These are phyloP conservation scores for Aspergillus oerlinghausenensis DNA, from an alignment of 2,329 filamentous ascomycete genomes.

Conservation along the genomic window DNA sequence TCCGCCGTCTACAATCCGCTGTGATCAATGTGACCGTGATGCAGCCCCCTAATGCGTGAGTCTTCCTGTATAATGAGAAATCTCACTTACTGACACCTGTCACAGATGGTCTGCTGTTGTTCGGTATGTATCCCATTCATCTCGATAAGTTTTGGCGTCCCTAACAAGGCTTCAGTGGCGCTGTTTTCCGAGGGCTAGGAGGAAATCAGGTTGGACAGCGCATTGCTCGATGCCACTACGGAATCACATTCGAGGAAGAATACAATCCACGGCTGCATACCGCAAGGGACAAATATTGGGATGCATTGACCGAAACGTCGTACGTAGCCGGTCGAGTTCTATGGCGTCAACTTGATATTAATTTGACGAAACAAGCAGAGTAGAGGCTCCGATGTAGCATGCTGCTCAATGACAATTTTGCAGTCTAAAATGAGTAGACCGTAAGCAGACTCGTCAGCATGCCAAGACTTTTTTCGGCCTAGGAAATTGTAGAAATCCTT, in stretches of 20 bases:
- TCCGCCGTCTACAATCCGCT: constrained; percentile 19
- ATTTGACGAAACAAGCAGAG: too few species aligned
- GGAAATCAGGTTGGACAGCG: constrained; percentile 20
- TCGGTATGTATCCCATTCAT: constrained; percentile 10
- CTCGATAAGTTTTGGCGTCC: background rate
- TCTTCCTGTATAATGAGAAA: background rate
- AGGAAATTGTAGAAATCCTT: too few species aligned
- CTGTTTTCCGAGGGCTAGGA: constrained; percentile 20
- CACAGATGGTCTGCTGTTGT: constrained; percentile 25
- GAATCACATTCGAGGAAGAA: rapidly evolving
- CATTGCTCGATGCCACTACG: constrained; percentile 19
- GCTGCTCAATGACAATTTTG: too few species aligned
- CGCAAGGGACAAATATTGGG: constrained; percentile 2
- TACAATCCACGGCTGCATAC: constrained; percentile 4
- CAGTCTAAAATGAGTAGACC: too few species aligned
- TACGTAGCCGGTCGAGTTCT: background rate
- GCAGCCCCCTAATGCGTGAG: constrained; percentile 28
- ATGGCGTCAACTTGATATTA: too few species aligned
- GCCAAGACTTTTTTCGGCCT: too few species aligned
- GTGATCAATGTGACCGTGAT: constrained; percentile 26
- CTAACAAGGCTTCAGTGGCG: constrained; percentile 13
- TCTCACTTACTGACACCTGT: background rate
- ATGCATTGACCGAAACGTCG: constrained; percentile 8
- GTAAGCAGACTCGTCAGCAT: too few species aligned
- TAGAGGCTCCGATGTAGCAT: too few species aligned